Conservation (phyloP, 352 stramenopile genomes). For the Lagenidium giganteum region DNA sequence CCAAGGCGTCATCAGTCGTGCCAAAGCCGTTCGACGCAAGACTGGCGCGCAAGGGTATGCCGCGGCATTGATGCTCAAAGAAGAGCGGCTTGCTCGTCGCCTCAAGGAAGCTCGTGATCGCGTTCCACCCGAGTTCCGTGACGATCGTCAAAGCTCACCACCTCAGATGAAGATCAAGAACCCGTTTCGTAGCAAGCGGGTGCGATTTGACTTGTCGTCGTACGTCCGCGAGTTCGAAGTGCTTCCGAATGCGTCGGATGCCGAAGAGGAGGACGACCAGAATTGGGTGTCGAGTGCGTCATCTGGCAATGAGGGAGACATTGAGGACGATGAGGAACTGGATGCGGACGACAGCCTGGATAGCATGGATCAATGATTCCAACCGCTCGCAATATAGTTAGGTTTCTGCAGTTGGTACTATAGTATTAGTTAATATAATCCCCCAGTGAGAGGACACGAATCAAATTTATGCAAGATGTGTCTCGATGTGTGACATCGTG, state of each 20-base stretch:
- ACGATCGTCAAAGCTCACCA: conserved; percentile 27
- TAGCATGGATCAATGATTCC: too few species aligned
- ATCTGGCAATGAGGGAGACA: background rate
- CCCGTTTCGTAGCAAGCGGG: conserved; percentile 18
- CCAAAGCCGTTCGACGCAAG: conserved; percentile 38
- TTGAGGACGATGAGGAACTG: background rate
- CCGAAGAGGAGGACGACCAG: conserved; percentile 29
- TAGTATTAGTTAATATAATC: too few species aligned
- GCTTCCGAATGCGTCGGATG: conserved; percentile 44
- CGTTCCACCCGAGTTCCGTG: conserved; percentile 53
- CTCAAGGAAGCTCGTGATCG: conserved; percentile 44
- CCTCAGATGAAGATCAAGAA: conserved; percentile 30
- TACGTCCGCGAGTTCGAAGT: conserved; percentile 55
- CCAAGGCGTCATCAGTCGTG: conserved; percentile 35
- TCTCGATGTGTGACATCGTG: too few species aligned
- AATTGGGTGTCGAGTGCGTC: too few species aligned
- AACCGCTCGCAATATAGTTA: too few species aligned
- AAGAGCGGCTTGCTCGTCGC: too few species aligned
- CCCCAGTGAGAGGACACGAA: too few species aligned
- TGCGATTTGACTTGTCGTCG: conserved; percentile 40
- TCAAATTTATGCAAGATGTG: too few species aligned
- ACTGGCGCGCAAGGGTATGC: conserved; percentile 30
- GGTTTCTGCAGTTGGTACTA: too few species aligned
- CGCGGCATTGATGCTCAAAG: conserved; percentile 33
- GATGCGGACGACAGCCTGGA: conserved; percentile 20